Evolutionary conservation across 73 alveolate genomes (phyloP), one percentile per base, ranked within the genome.

Genomic region (Paramecium caudatum): DNA sequence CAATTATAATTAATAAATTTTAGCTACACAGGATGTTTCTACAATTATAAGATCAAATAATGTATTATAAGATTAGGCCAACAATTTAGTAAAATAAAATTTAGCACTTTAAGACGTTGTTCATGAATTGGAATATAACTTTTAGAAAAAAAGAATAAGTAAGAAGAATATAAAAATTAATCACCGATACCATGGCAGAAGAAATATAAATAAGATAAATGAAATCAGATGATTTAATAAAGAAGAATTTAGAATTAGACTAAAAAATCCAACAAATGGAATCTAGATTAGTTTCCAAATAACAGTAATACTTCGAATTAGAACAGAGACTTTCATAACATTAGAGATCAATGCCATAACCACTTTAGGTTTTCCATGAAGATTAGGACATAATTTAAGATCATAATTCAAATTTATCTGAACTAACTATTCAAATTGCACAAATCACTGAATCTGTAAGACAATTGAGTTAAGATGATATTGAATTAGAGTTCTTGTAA

Each of bases 391-490:
- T 55, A 5, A 55, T 19, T 25, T 55, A 55, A 21, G 80, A 55
- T 55, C 80, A 55, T 55, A 55, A 55, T 55, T 55, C 80, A 3
- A 55, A 55, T 55, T 15, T 74, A 45, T 27, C 43, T 41, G 88
- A 74, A 74, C 15, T 74, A 10, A 74, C 43, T 3, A 37, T 27
- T 5, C 19, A 74, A 74, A 37, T 74, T 2, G 47, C 43, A 21
- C 32, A 74, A 17, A 45, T 74, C 19, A 37, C 69, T 41, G 62
- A 74, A 23, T 74, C 62, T n/a, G 68, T 74, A 6, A 45, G 88
- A 43, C 43, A 37, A 74, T 45, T 74, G 10, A 37, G 39, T 74
- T 74, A 74, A 74, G 88, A 74, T 41, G 88, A 74, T 74, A 74
- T 41, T 41, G 88, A 74, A 16, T 21, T 74, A 3, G 88, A 74